A percentile compares a stretch with the other conserved stretches of the same genome.
Evolutionary conservation across 345 rosid genomes (phyloP).

Genomic region (Tarenaya hassleriana): DNA sequence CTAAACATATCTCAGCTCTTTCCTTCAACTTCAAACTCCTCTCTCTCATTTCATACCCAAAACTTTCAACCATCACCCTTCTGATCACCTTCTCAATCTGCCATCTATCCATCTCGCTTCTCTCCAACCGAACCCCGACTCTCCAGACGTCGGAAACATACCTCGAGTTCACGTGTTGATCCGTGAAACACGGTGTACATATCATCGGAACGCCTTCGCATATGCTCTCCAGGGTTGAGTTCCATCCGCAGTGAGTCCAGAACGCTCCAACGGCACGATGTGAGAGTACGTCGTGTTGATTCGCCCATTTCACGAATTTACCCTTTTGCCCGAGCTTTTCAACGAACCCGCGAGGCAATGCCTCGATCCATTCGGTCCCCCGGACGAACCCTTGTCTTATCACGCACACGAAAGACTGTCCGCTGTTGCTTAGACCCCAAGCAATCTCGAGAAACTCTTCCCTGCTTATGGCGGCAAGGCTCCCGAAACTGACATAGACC

Average conservation of each 20-base stretch:
- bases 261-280: slow-evolving; percentile 54
- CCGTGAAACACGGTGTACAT: slow-evolving; percentile 56
- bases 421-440: slow-evolving; percentile 44
- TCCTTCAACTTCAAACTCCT: slow-evolving; percentile 32
- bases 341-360: slow-evolving; percentile 37
- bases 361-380: slow-evolving; percentile 30
- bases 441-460: slow-evolving; percentile 44
- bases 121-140: slow-evolving; percentile 43
- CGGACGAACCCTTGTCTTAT: slow-evolving; percentile 39
- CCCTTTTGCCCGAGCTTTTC: slow-evolving; percentile 39
- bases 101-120: slow-evolving; percentile 26
- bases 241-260: slow-evolving; percentile 72
- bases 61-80: slow-evolving; percentile 28
- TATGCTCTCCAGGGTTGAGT: slow-evolving; percentile 58
- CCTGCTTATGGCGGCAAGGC: slow-evolving; percentile 33
- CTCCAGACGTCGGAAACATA: slow-evolving; percentile 44
- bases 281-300: slow-evolving; percentile 51
- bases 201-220: slow-evolving; percentile 72
- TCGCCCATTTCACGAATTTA: slow-evolving; percentile 57
- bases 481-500: slow-evolving; percentile 62
- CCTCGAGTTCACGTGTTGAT: slow-evolving; percentile 52
- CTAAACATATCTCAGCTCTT: slow-evolving; percentile 28
- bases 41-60: slow-evolving; percentile 36
- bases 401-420: slow-evolving; percentile 60
- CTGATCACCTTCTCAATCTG: slow-evolving; percentile 36